Evolutionary conservation across 2,329 filamentous ascomycete genomes (phyloP).

Genomic region (Basipetospora sp.): DNA sequence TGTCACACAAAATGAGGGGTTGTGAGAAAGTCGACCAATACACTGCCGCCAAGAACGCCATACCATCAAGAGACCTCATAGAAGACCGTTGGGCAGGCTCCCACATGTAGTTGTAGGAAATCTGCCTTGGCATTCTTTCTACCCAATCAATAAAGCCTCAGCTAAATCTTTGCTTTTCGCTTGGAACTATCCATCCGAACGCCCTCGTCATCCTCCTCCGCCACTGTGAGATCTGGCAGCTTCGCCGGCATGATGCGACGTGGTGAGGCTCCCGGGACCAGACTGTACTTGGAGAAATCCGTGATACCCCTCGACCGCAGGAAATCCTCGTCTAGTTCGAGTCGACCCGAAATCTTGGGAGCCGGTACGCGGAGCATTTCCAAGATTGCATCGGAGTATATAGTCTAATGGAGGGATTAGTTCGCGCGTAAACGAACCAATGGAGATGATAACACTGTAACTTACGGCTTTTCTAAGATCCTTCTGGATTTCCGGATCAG

Average conservation of each 20-base stretch:
- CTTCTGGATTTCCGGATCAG: slow-evolving; percentile 16
- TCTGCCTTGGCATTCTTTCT: too few species aligned
- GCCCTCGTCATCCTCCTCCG: slow-evolving; percentile 70
- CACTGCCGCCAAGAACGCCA: too few species aligned
- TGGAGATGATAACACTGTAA: too few species aligned
- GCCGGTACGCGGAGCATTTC: slow-evolving; percentile 51
- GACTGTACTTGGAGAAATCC: slow-evolving; percentile 59
- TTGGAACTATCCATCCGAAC: slow-evolving; percentile 50
- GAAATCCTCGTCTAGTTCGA: slow-evolving; percentile 71
- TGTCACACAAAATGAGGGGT: too few species aligned
- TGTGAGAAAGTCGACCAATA: too few species aligned
- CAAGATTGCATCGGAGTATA: slow-evolving; percentile 69
- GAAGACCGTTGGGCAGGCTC: too few species aligned
- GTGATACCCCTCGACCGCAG: slow-evolving; percentile 47
- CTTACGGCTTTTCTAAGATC: slow-evolving; percentile 14
- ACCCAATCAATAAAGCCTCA: too few species aligned
- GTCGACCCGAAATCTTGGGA: slow-evolving; percentile 50
- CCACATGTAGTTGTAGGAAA: too few species aligned
- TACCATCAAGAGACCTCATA: too few species aligned
- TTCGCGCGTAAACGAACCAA: too few species aligned
- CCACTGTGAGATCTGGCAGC: slow-evolving; percentile 56
- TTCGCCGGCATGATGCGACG: slow-evolving; percentile 62
- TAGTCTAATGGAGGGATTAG: too few species aligned
- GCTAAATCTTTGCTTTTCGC: slow-evolving; percentile 24
- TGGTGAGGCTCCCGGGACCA: slow-evolving; percentile 49